These are phyloP conservation scores for Stephania yunnanensis DNA, from an alignment of 164 flowering plant species.

Conservation along the genomic window DNA sequence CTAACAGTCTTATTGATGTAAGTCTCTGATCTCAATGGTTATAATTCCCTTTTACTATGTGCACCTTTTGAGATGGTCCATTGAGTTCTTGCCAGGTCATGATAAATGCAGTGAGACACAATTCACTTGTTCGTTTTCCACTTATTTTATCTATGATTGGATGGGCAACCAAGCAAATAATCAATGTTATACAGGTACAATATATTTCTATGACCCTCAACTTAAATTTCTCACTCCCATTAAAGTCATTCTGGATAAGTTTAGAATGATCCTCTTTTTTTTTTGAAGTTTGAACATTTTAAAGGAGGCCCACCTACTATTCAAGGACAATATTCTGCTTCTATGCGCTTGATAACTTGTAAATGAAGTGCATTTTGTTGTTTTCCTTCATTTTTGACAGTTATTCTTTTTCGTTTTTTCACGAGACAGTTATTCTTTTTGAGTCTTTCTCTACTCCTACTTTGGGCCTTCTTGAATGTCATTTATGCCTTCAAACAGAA, in stretches of 20 bases:
- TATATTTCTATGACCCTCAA: background rate
- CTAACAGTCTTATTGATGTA: conserved; percentile 50
- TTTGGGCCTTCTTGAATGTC: too few species aligned
- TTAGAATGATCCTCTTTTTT: too few species aligned
- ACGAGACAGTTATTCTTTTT: background rate
- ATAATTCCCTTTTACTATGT: background rate
- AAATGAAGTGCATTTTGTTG: too few species aligned
- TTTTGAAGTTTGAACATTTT: too few species aligned
- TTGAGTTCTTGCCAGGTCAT: conserved; percentile 33
- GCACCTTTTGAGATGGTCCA: background rate
- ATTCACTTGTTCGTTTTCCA: conserved; percentile 25
- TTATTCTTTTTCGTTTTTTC: too few species aligned
- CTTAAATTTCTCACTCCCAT: background rate
- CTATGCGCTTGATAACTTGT: too few species aligned
- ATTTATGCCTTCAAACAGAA: too few species aligned
- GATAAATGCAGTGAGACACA: conserved; percentile 21
- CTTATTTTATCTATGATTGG: conserved; percentile 47
- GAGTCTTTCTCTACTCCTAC: too few species aligned
- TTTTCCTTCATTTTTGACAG: too few species aligned
- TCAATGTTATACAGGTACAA: conserved; percentile 77
- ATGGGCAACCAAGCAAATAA: conserved; percentile 70
- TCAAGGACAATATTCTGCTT: too few species aligned
- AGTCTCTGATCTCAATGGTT: conserved; percentile 20
- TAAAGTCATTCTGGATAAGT: too few species aligned
- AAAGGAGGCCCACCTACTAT: too few species aligned